Base-by-base conservation (phyloP, 2,329 filamentous ascomycete genomes). In the Albifimbria verrucaria region DNA sequence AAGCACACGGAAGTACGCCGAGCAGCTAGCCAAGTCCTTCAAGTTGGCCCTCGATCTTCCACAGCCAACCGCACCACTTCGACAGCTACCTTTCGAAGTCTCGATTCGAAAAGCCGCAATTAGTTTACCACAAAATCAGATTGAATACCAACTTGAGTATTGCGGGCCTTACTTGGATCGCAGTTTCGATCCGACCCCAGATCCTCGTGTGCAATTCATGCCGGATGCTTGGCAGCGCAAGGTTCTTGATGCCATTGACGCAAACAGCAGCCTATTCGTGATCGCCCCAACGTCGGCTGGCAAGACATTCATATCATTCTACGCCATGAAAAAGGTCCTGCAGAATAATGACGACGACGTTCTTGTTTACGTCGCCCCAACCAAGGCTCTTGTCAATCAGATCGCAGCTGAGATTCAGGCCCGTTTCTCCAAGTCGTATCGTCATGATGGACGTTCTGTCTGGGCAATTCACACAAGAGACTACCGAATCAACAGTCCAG, bases 271-370 rank as follows among this genome's bases (percentile, higher is more conserved):
- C 59, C 72, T 90, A 0, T 85, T 92, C 54, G 87, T 91, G 1
- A 84, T 92, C 9, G 89, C 89, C 0, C 89, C 89, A 1, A 93
- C 89, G 0, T 89, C 85, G 22, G 86, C 89, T 1, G 89, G 89
- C 57, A 93, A 92, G 68, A 93, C 89, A 0, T 93, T 92, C 66
- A 92, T 92, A 54, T 88, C 83, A 1, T 93, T 92, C 67, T 92
- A 93, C 60, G 89, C 89, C 2, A 93, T 92, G 86, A 87, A 88
- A 62, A 85, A 89, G 63, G 75, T 92, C 1, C 73, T 93, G 10
- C 77, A 87, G 62, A 78, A 79, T 4, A 83, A 82, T 56, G 81
- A 92, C 55, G 82, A 90, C 48, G 85, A 82, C 3, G 79, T 92
- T 3, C 70, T 93, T 7, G 86, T 92, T 1, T 93, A 92, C 59